Evolutionary conservation across 2,329 filamentous ascomycete genomes (phyloP), one percentile per base, ranked within the genome.

Genomic region (Dothiorella sarmentorum): DNA sequence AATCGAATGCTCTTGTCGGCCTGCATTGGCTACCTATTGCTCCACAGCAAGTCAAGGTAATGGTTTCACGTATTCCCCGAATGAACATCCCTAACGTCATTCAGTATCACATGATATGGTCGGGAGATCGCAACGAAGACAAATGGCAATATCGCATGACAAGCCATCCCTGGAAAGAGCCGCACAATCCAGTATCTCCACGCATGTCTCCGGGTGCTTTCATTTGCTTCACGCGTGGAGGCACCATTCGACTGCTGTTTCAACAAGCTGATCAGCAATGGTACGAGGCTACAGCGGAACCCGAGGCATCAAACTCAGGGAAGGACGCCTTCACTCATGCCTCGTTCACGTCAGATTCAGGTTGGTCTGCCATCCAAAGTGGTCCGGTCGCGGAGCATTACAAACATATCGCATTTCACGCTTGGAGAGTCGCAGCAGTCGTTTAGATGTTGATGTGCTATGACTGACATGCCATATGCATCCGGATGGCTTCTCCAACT

Each of bases 1-100:
- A 96, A 69, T 78, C 90, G 35, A 85, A 88, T 63, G 84, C 86
- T 51, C 79, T 96, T 4, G 90, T 95, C 6, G 94, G 93, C 3
- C 83, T 91, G 70, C 88, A 90, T 73, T 99, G 94, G 94, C 78
- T 97, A 57, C 70, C 74, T 15, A 68, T 78, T 15, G 72, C 72
- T 33, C 76, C 73, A 6, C 73, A 76, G 43, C 71, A 71, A 47
- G 67, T 71, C 56, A 74, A 73, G 65, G 73, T 74, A 62, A 7
- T 35, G 7, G 22, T 7, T 15, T 22, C 33, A n/a, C 31, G 2
- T 13, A 13, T 37, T 15, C 3, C 20, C 17, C 47, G 18, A 13
- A 17, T n/a, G 17, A 10, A 10, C 3, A 29, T 57, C 27, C 62
- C 62, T 70, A 37, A 58, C 26, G 2, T 3, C 6, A 24, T 26